Conservation (phyloP, 257 asterid species). For the Solanum virginianum region DNA sequence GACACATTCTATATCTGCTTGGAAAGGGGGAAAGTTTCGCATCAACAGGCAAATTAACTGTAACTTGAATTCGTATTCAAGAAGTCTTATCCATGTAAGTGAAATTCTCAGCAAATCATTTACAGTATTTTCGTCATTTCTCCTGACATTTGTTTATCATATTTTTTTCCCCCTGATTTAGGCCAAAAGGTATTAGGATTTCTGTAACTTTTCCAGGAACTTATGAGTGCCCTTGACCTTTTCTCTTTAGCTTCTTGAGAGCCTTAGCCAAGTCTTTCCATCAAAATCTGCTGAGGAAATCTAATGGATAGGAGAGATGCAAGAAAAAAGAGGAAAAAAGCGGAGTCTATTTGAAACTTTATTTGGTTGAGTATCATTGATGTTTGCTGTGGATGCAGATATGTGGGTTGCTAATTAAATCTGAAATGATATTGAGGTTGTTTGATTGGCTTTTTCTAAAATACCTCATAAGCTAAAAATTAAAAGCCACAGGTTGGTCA, state of each 20-base stretch:
- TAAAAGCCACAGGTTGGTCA: too few species aligned
- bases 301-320: not conserved
- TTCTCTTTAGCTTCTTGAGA: not conserved
- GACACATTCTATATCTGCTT: constrained; percentile 64
- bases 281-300: not conserved
- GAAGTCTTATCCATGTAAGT: constrained; percentile 42
- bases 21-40: constrained; percentile 55
- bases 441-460: too few species aligned
- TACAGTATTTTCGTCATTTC: not conserved
- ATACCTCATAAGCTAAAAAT: too few species aligned
- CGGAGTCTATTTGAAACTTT: not conserved
- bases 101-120: not conserved
- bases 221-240: not conserved
- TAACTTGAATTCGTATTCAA: constrained; percentile 21
- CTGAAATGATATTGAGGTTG: not conserved
- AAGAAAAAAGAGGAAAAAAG: not conserved
- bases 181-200: not conserved
- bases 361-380: not conserved
- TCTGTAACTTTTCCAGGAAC: not conserved
- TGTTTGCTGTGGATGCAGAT: not conserved
- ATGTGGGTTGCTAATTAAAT: not conserved
- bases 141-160: not conserved
- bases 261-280: not conserved
- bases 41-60: constrained; percentile 35
- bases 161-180: not conserved